These are phyloP conservation scores for Annona squamosa DNA, from an alignment of 164 flowering plant genomes.

Conservation along the genomic window DNA sequence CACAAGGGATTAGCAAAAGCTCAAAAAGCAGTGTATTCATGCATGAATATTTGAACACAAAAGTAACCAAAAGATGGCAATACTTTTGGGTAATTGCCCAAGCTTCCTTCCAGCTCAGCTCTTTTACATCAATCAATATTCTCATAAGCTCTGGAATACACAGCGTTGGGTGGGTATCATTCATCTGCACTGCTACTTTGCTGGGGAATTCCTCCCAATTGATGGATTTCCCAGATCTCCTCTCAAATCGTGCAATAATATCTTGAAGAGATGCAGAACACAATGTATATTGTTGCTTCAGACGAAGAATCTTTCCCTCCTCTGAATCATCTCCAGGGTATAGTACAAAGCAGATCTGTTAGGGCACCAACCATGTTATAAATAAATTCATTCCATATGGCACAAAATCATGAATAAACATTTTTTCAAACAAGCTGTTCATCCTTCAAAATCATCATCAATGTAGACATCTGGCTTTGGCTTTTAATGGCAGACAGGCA, in stretches of 20 bases:
- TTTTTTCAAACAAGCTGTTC: background rate
- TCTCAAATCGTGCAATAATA: conserved; percentile 78
- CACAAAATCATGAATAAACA: background rate
- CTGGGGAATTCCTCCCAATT: conserved; percentile 89
- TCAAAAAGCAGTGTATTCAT: background rate
- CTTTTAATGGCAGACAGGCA: background rate
- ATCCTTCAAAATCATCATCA: background rate
- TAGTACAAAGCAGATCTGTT: conserved; percentile 72
- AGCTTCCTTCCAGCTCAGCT: conserved; percentile 72
- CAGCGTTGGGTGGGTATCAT: conserved; percentile 97
- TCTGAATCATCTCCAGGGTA: conserved; percentile 94
- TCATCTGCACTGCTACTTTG: conserved; percentile 97
- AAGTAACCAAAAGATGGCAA: background rate
- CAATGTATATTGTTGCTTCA: conserved; percentile 90
- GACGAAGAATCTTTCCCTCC: conserved; percentile 81
- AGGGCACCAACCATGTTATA: conserved; percentile 4
- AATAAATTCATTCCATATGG: background rate
- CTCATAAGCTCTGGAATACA: conserved; percentile 95
- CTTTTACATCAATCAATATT: conserved; percentile 77
- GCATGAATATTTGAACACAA: background rate
- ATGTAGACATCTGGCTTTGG: background rate
- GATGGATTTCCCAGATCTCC: conserved; percentile 54
- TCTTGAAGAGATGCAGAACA: conserved; percentile 98
- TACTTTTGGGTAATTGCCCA: conserved; percentile 90
- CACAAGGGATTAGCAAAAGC: conserved; percentile 2